These are phyloP conservation scores for Trichosporon coremiiforme DNA, from an alignment of 1,284 basidiomycete genomes.

Conservation along the genomic window DNA sequence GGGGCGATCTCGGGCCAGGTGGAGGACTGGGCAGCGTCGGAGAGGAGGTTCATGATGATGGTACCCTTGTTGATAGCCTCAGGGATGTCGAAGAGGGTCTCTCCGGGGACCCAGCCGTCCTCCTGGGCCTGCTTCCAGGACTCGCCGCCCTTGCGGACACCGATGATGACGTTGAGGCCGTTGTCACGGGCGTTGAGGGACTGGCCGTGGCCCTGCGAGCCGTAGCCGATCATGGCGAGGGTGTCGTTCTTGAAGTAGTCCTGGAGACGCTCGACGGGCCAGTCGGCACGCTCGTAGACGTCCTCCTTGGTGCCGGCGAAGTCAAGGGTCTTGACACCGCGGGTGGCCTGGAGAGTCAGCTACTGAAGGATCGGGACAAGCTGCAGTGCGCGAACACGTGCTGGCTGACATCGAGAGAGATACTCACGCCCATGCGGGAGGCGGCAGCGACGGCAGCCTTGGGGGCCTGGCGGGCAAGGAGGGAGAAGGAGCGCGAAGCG, in stretches of 20 bases:
- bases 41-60: slow-evolving; percentile 99
- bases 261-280: slow-evolving; percentile 96
- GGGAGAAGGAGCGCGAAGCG: slow-evolving; percentile 67
- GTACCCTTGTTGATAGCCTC: slow-evolving; percentile 95
- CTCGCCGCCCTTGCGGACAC: slow-evolving; percentile 95
- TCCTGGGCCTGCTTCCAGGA: slow-evolving; percentile 90
- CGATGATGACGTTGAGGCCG: slow-evolving; percentile 96
- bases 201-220: slow-evolving; percentile 96
- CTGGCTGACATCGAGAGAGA: not conserved
- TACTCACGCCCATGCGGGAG: slow-evolving; percentile 52
- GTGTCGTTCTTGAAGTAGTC: slow-evolving; percentile 99
- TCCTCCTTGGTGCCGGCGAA: slow-evolving; percentile 94
- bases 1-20: slow-evolving; percentile 89
- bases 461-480: slow-evolving; percentile 62
- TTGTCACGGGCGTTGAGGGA: slow-evolving; percentile 99
- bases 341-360: slow-evolving; percentile 54
- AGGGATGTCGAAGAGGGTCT: slow-evolving; percentile 97
- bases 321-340: slow-evolving; percentile 95
- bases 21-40: slow-evolving; percentile 95
- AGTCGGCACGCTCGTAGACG: slow-evolving; percentile 97
- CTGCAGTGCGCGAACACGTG: not conserved
- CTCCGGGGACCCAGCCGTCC: slow-evolving; percentile 98
- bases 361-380: not conserved
- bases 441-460: slow-evolving; percentile 46
- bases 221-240: slow-evolving; percentile 97